Evolutionary conservation across 225 moss, liverwort and hornwort genomes (phyloP).

Genomic region (Physcomitrellopsis africana): DNA sequence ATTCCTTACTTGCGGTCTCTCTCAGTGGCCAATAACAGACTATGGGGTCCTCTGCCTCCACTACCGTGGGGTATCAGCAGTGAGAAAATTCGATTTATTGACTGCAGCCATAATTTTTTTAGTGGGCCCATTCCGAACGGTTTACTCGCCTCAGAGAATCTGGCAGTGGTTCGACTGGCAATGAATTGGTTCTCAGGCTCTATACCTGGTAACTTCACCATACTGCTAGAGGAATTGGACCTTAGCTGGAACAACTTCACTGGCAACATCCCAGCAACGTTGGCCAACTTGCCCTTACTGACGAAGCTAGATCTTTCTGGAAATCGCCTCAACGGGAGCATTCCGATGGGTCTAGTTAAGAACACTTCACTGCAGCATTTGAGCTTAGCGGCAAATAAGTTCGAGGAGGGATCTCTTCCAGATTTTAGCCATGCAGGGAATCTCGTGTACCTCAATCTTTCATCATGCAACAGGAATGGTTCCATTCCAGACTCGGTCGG

Average conservation of each 20-base stretch:
- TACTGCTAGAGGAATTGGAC: slow-evolving; percentile 39
- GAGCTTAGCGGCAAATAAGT: slow-evolving; percentile 40
- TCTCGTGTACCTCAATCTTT: slow-evolving; percentile 48
- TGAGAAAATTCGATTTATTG: slow-evolving; percentile 29
- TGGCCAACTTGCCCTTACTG: slow-evolving; percentile 17
- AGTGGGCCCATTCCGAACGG: slow-evolving; percentile 45
- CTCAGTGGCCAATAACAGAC: slow-evolving; percentile 39
- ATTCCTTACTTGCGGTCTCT: slow-evolving; percentile 39
- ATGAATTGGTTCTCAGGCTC: slow-evolving; percentile 39
- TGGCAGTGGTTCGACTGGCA: slow-evolving; percentile 37
- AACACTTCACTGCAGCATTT: slow-evolving; percentile 30
- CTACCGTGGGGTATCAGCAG: slow-evolving; percentile 27
- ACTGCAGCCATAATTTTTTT: slow-evolving; percentile 42
- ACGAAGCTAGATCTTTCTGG: slow-evolving; percentile 37
- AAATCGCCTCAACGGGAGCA: slow-evolving; percentile 44
- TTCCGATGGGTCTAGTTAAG: slow-evolving; percentile 38
- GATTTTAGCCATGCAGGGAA: slow-evolving; percentile 26
- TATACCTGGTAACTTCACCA: slow-evolving; percentile 38
- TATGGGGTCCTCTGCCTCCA: slow-evolving; percentile 43
- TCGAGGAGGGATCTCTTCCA: slow-evolving; percentile 31
- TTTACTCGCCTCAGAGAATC: slow-evolving; percentile 36
- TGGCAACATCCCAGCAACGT: slow-evolving; percentile 26
- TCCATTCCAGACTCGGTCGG: slow-evolving; percentile 53
- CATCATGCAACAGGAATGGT: slow-evolving; percentile 48
- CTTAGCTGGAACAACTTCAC: slow-evolving; percentile 25